These are phyloP conservation scores for Botrytis fragariae DNA, from an alignment of 2,329 filamentous ascomycete genomes.

Conservation along the genomic window DNA sequence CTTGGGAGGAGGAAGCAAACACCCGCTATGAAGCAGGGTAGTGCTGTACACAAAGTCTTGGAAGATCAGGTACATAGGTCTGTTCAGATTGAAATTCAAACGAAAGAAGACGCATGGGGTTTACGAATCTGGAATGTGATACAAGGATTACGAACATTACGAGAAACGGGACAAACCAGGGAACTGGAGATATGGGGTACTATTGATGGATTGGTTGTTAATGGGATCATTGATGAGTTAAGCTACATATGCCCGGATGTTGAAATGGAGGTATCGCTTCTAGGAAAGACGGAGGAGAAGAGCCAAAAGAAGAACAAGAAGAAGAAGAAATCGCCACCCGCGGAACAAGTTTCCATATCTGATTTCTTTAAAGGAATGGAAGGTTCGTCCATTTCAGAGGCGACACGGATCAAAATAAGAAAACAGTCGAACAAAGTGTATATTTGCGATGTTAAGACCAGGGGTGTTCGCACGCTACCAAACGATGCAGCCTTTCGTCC, in stretches of 20 bases:
- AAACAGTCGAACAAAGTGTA: conserved; percentile 52
- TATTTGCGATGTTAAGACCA: conserved; percentile 85
- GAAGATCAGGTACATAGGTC: conserved; percentile 83
- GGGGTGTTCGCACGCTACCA: conserved; percentile 60
- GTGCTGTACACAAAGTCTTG: conserved; percentile 73
- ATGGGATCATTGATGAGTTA: conserved; percentile 85
- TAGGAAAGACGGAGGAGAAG: conserved; percentile 30
- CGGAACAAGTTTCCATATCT: conserved; percentile 33
- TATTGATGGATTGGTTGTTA: conserved; percentile 77
- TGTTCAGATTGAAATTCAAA: conserved; percentile 68
- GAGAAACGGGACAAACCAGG: conserved; percentile 68
- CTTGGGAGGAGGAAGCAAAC: conserved; percentile 75
- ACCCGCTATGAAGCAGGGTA: conserved; percentile 79
- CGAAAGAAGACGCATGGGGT: conserved; percentile 78
- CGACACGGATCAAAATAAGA: conserved; percentile 22
- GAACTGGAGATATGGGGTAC: conserved; percentile 84
- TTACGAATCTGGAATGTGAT: conserved; percentile 88
- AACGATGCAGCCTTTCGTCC: conserved; percentile 64
- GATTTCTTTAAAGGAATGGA: conserved; percentile 33
- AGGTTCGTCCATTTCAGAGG: conserved; percentile 26
- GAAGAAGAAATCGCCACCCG: conserved; percentile 37
- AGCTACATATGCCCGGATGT: conserved; percentile 74
- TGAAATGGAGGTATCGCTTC: conserved; percentile 53
- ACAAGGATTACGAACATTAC: conserved; percentile 73
- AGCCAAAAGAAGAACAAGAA: conserved; percentile 22